Evolutionary conservation across 345 rosid species (phyloP), one percentile per base, ranked within the genome.

Genomic region (Microcos paniculata): DNA sequence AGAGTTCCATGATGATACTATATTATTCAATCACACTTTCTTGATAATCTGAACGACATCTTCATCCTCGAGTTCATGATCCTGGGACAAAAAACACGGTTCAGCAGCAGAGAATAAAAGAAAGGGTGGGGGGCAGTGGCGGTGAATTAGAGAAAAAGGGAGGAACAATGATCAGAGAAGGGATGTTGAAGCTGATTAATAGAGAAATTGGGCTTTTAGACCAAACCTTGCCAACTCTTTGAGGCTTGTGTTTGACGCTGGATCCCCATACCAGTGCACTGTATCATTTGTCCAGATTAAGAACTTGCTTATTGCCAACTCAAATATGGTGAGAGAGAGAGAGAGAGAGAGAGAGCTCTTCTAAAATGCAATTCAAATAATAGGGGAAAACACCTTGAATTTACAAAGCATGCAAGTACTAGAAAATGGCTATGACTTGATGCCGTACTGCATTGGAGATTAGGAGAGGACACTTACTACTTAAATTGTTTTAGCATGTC

Each of bases 221-320:
- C 64, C 71, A 73, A 46, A 96, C 98, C 99, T 92, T 96, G 91
- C 98, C 99, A 80, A 96, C 99, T 82, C 99, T 90, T 76, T 96
- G 99, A 6, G 99, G 99, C 86, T 93, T 96, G 90, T 96, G 99
- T 84, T 96, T 96, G 4, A 67, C 98, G 43, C 99, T 96, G 4
- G 99, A 96, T 70, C 99, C 99, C 99, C 99, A 96, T 10, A 93
- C 98, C 38, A 96, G 79, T 71, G 97, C 97, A 68, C 99, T 93
- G 94, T 62, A 80, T 57, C 63, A 82, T 23, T 76, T 38, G 11
- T 15, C 33, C 75, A 71, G 16, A 77, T 66, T 53, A 62, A 77
- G 65, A 28, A n/a, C 59, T 58, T 42, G 38, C 35, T 62, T 38
- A 13, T 40, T 43, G 10, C 40, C 43, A 62, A 48, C 13, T 0